A percentile compares a stretch with the other conserved stretches of the same genome.
Evolutionary conservation across 2,329 filamentous ascomycete species (phyloP).

Genomic region (Periconia digitata): DNA sequence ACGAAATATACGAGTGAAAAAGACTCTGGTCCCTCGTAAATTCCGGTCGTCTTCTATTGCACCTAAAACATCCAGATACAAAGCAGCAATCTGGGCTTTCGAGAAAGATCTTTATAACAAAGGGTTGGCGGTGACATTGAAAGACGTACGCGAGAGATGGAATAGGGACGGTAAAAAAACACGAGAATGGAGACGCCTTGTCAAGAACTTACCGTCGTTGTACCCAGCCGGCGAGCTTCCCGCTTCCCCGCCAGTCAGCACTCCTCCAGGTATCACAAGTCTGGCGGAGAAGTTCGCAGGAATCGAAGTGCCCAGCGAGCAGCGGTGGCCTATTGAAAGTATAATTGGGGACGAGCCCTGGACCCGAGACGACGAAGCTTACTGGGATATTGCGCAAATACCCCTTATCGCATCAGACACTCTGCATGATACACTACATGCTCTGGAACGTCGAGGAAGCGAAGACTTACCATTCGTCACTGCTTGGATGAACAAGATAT

Average conservation of each 20-base stretch:
- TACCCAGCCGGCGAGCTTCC: conserved; percentile 27
- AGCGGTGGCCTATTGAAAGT: conserved; percentile 1
- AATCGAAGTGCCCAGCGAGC: conserved; percentile 11
- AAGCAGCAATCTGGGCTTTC: conserved; percentile 10
- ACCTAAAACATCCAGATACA: conserved; percentile 6
- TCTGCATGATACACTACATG: neutral
- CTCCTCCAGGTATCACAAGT: conserved; percentile 4
- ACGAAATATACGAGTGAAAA: conserved; percentile 10
- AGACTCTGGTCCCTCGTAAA: conserved; percentile 3
- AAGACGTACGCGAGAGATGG: conserved; percentile 11
- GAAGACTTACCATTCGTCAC: conserved; percentile 1
- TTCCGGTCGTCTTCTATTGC: conserved; percentile 1
- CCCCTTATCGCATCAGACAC: neutral
- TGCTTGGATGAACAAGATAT: conserved; percentile 8
- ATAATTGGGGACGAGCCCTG: conserved; percentile 26
- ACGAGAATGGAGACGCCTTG: conserved; percentile 18
- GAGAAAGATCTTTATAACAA: conserved; percentile 19
- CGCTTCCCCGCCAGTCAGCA: conserved; percentile 18
- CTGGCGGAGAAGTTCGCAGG: conserved; percentile 26
- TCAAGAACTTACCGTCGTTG: conserved; percentile 7
- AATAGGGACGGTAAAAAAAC: conserved; percentile 9
- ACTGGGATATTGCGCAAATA: conserved; percentile 22
- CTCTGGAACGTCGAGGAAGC: conserved; percentile 9
- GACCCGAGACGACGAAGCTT: conserved; percentile 26
- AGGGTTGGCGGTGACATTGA: conserved; percentile 14